Evolutionary conservation across 78 protist species (phyloP), one percentile per base, ranked within the genome.

Genomic region (Tieghemostelium lacteum): DNA sequence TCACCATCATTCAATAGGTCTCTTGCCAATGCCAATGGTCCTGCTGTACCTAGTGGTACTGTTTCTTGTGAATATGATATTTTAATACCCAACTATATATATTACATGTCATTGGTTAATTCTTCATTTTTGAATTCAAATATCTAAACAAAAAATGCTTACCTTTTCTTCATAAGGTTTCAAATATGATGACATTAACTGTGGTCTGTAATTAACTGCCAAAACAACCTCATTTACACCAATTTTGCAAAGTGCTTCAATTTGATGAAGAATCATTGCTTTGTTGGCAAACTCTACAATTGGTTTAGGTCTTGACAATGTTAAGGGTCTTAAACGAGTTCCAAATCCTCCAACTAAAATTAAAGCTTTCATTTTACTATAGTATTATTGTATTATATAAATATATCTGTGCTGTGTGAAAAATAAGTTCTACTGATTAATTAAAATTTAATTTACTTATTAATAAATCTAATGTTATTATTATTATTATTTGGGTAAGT

Each of bases 311-410:
- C 71, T 78, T 2, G 98, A 65, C 7, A 98, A 71, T 28, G 99
- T 98, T 24, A 98, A 87, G 34, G 99, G 99, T 22, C 99, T 92
- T 31, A 98, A 94, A 49, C 99, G 93, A 2, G 98, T 98, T 17
- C 99, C 99, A 40, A 88, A 97, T 5, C 99, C 99, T 22, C 99
- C 99, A 22, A 97, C 99, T 37, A 98, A 94, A 71, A 98, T 97
- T n/a, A 98, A 95, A 0, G 99, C 99, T 73, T 97, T 97, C 97
- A 95, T 97, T 20, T 33, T 76, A n/a, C n/a, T n/a, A n/a, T n/a
- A n/a, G n/a, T n/a, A n/a, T n/a, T n/a, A n/a, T n/a, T n/a, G n/a
- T n/a, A n/a, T n/a, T n/a, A n/a, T n/a, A n/a, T n/a, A n/a, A n/a
- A n/a, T n/a, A n/a, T n/a, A n/a, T n/a, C n/a, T n/a, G n/a, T n/a